Percentiles rank a stretch among this genome's conserved stretches.
phyloP scores from a whole-genome alignment of 2,329 filamentous ascomycete genomes.

The Trichoderma pleuroti region DNA sequence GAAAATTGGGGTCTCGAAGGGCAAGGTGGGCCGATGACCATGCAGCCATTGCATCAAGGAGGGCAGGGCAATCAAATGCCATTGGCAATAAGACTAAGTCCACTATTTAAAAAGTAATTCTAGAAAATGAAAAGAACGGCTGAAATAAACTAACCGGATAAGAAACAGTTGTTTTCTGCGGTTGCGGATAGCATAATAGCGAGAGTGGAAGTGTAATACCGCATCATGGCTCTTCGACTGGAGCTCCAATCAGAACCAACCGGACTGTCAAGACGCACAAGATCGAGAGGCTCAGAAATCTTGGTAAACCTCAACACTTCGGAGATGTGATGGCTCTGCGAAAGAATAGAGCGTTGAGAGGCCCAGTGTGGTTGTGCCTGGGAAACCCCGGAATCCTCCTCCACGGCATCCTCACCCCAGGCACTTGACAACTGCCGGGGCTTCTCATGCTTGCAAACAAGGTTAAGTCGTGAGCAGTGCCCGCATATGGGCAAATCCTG shows the following conservation, averaged over 20 bases:
- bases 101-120: not conserved
- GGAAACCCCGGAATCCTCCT: not conserved
- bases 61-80: not conserved
- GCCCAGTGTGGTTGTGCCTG: not conserved
- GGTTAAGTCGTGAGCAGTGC: slow-evolving; percentile 5
- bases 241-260: not conserved
- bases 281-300: not conserved
- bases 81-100: slow-evolving; percentile 7
- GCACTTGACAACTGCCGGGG: not conserved
- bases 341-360: not conserved
- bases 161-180: slow-evolving; percentile 5
- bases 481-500: slow-evolving; percentile 1
- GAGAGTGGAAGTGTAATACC: slow-evolving; percentile 6
- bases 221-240: slow-evolving; percentile 5
- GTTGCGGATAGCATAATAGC: slow-evolving; percentile 12
- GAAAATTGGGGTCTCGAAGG: slow-evolving; percentile 4
- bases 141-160: not conserved
- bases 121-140: not conserved
- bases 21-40: slow-evolving; percentile 6
- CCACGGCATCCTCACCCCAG: not conserved
- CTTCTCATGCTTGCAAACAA: slow-evolving; percentile 12
- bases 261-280: not conserved
- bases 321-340: not conserved
- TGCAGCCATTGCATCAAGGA: slow-evolving; percentile 1
- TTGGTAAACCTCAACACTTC: not conserved